Base-by-base conservation (phyloP, 768 basidiomycete species). In the Lactarius evosmus region DNA sequence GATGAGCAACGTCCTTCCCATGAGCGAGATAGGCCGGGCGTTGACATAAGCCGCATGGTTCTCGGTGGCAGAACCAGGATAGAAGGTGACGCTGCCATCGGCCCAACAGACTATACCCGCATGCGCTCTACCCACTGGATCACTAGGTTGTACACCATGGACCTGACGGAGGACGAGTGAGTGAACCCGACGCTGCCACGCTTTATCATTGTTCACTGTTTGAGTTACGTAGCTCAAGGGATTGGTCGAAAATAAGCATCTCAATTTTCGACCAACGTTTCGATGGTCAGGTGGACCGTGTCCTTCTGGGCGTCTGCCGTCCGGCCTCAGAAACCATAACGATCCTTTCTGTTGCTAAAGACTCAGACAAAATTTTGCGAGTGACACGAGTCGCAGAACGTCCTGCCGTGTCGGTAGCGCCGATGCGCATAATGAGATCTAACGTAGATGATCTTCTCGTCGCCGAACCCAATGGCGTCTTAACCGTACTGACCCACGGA, bases 91-190 rank as follows among this genome's bases (percentile, higher is more conserved):
- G 61, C 71, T 2, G 66, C 74, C 16, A 62, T 78, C 1, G 70
- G 75, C 12, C 76, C 81, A 0, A 76, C 79, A 22, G 85, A 87
- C 62, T 80, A 87, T 69, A 84, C 83, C 6, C 79, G 85, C 63
- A 87, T 90, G 84, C 84, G 83, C 58, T 82, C 88, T 1, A 78
- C 85, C 0, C 88, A 84, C 70, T 93, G 91, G 90, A 83, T 87
- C 74, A 84, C 91, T 67, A 79, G 75, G 56, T 66, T 93, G 17
- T 73, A 78, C 58, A 77, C 80, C 16, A 79, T 81, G 58, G 76
- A 81, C n/a, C 76, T 85, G 19, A 67, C 78, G 0, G 71, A 74
- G 53, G 70, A 70, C 50, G 81, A 83, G 91, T 91, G 71, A 76
- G 73, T 57, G 11, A 27, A 7, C 30, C 29, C 62, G 40, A 65